Evolutionary conservation across 2,329 filamentous ascomycete species (phyloP).

Genomic region (Claviceps quebecensis): DNA sequence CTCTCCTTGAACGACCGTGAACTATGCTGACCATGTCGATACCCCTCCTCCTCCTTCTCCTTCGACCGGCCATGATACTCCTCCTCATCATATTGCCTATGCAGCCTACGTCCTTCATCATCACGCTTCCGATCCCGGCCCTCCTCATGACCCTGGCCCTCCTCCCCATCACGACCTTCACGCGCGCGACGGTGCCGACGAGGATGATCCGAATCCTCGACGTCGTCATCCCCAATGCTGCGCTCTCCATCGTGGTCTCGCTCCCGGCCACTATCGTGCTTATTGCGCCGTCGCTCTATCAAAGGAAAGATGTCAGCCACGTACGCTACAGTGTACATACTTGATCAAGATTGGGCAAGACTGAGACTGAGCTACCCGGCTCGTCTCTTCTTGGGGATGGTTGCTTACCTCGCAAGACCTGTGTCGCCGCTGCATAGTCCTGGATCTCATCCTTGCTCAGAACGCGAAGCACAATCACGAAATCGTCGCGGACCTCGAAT

Average conservation of each 20-base stretch:
- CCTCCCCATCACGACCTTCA: constrained; percentile 8
- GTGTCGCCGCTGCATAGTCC: constrained; percentile 68
- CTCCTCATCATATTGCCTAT: constrained; percentile 12
- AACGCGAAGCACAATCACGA: constrained; percentile 83
- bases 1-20: constrained; percentile 11
- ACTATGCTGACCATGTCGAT: constrained; percentile 8
- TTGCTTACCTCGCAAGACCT: constrained; percentile 59
- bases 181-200: constrained; percentile 6
- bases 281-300: constrained; percentile 20
- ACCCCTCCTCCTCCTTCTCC: constrained; percentile 8
- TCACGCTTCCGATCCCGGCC: constrained; percentile 3
- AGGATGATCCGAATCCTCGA: constrained; percentile 11
- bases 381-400: too few relatives aligned
- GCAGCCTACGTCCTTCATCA: constrained; percentile 10
- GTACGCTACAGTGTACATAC: background rate
- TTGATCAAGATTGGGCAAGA: too few relatives aligned
- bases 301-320: background rate
- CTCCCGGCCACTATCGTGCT: constrained; percentile 23
- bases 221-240: constrained; percentile 5
- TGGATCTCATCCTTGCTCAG: constrained; percentile 82
- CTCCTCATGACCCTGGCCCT: constrained; percentile 3
- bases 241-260: constrained; percentile 6
- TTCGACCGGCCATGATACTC: constrained; percentile 8
- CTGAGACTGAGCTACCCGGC: too few relatives aligned
- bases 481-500: constrained; percentile 83